phyloP scores from a whole-genome alignment of 192 early-diverging fungal species.

The Fimicolochytrium jonesii region DNA sequence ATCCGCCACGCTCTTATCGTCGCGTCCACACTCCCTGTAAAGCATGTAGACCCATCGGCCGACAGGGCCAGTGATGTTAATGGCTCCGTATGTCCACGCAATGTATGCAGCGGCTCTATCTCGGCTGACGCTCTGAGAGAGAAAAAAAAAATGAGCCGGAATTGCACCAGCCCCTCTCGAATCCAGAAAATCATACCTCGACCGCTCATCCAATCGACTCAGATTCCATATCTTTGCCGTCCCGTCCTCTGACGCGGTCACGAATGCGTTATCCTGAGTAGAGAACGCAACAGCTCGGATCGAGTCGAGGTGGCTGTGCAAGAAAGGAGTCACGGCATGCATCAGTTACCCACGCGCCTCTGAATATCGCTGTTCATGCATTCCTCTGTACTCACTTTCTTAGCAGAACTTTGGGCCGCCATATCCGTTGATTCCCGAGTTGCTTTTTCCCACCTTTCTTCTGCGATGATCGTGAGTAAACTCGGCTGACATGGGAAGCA shows the following conservation, averaged over 20 bases:
- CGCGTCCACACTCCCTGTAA: slow-evolving; percentile 70
- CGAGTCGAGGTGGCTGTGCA: slow-evolving; percentile 64
- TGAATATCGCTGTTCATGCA: no score
- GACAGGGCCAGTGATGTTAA: slow-evolving; percentile 66
- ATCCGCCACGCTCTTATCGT: slow-evolving; percentile 65
- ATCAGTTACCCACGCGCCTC: not conserved
- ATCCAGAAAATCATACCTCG: not conserved
- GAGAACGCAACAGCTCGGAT: slow-evolving; percentile 62
- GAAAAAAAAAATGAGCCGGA: not conserved
- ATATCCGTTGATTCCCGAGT: slow-evolving; percentile 40
- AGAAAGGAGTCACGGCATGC: not conserved
- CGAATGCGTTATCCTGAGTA: slow-evolving; percentile 47
- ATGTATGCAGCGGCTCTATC: slow-evolving; percentile 64
- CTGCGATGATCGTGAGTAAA: no score
- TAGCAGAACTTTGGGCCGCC: slow-evolving; percentile 57
- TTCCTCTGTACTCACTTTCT: slow-evolving; percentile 52
- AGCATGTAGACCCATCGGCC: slow-evolving; percentile 53
- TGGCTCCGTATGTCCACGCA: slow-evolving; percentile 68
- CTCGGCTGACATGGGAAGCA: no score
- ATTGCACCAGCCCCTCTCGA: not conserved
- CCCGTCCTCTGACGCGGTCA: slow-evolving; percentile 76
- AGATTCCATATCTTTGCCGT: slow-evolving; percentile 77
- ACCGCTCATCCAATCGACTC: slow-evolving; percentile 5
- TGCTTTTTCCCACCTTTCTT: slow-evolving; percentile 6
- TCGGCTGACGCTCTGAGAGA: slow-evolving; percentile 38